A percentile compares a stretch with the other conserved stretches of the same genome.
phyloP scores from a whole-genome alignment of 345 rosid genomes.

The Crucihimalaya himalaica region DNA sequence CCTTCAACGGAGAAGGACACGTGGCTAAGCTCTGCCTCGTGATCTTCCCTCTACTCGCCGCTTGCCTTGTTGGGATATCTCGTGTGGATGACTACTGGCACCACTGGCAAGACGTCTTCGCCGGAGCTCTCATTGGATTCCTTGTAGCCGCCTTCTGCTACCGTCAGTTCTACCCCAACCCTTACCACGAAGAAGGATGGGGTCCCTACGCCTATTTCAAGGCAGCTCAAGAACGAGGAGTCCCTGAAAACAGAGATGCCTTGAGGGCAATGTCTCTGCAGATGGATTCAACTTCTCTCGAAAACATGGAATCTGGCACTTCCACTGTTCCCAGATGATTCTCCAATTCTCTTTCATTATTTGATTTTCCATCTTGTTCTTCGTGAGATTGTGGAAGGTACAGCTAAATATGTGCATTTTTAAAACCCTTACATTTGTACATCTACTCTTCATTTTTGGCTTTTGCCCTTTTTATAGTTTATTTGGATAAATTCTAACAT shows the following conservation, averaged over 20 bases:
- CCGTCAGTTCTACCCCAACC: constrained; percentile 65
- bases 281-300: constrained; percentile 26
- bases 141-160: constrained; percentile 60
- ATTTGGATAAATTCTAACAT: neutral
- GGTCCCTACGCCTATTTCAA: constrained; percentile 65
- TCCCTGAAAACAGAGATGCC: constrained; percentile 20
- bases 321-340: constrained; percentile 11
- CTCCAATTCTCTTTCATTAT: neutral
- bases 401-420: neutral
- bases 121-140: constrained; percentile 74
- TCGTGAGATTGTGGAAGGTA: constrained; percentile 4
- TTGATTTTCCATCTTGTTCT: constrained; percentile 4
- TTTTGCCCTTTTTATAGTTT: neutral
- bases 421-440: constrained; percentile 14
- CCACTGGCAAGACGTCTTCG: constrained; percentile 87
- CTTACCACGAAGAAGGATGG: constrained; percentile 67
- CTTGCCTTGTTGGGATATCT: constrained; percentile 76
- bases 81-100: constrained; percentile 91
- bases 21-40: constrained; percentile 74
- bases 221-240: constrained; percentile 54
- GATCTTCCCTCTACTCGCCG: constrained; percentile 61
- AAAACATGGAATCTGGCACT: constrained; percentile 38
- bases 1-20: constrained; percentile 69
- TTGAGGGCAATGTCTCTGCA: constrained; percentile 40
- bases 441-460: neutral